Evolutionary conservation across 768 basidiomycete species (phyloP).

Genomic region (Boletus patriciae): DNA sequence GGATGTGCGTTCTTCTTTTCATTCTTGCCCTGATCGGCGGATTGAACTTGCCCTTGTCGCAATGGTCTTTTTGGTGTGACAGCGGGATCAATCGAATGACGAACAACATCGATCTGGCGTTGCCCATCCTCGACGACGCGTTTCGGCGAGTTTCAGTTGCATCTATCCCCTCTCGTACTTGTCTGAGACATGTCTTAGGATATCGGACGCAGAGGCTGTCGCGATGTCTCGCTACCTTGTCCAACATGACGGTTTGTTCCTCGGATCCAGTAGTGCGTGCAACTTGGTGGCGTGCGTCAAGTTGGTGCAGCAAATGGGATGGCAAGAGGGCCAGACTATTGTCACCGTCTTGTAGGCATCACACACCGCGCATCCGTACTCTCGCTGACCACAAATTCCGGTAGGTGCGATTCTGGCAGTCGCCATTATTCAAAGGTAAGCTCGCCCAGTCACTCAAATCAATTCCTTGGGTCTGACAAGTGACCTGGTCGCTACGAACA

Average conservation of each 20-base stretch:
- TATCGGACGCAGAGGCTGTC: conserved; percentile 92
- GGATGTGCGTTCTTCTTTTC: conserved; percentile 56
- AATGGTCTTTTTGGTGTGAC: background rate
- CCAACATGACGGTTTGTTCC: conserved; percentile 85
- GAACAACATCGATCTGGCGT: conserved; percentile 81
- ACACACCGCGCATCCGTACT: background rate
- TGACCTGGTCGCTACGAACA: background rate
- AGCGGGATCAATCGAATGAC: conserved; percentile 95
- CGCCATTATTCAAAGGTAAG: conserved; percentile 90
- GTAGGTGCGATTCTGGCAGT: conserved; percentile 84
- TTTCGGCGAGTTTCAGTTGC: conserved; percentile 57
- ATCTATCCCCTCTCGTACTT: background rate
- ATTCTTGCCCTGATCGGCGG: conserved; percentile 6
- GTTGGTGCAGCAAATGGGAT: conserved; percentile 67
- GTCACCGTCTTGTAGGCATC: conserved; percentile 80
- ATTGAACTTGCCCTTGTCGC: background rate
- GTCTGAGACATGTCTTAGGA: conserved; percentile 42
- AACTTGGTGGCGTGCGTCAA: conserved; percentile 93
- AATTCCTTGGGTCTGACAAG: background rate
- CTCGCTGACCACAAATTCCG: background rate
- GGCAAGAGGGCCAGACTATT: conserved; percentile 66
- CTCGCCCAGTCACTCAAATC: conserved; percentile 11
- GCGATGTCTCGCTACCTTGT: conserved; percentile 95
- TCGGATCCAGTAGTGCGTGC: conserved; percentile 95
- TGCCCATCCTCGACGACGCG: conserved; percentile 86